Percentiles rank a stretch among this genome's conserved stretches.
Conservation (phyloP, 2,329 filamentous ascomycete genomes). For the Coniochaeta hoffmannii region DNA sequence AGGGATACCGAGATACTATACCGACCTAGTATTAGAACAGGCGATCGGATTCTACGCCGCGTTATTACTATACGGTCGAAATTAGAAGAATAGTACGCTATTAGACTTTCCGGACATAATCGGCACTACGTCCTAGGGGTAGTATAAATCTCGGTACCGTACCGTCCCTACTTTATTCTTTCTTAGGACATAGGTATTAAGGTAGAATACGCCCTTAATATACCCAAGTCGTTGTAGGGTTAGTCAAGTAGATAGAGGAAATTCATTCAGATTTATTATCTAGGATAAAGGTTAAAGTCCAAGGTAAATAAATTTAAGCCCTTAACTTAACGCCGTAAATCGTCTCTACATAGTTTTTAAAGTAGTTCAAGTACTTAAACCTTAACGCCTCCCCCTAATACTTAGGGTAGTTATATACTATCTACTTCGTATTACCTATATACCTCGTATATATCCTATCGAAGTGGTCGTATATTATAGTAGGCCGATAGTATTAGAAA, state of each 20-base stretch:
- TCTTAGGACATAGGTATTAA: background rate
- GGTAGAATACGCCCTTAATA: background rate
- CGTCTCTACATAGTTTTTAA: slow-evolving; percentile 6
- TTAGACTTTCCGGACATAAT: too few relatives aligned
- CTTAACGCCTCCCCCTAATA: background rate
- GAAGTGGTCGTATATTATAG: slow-evolving; percentile 4
- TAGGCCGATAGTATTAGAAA: slow-evolving; percentile 6
- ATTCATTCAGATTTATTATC: too few relatives aligned
- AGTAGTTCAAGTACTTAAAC: slow-evolving; percentile 6
- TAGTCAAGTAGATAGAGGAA: background rate
- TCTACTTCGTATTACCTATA: background rate
- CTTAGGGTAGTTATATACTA: background rate
- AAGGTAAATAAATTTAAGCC: background rate
- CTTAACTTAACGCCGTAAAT: background rate
- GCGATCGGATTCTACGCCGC: too few relatives aligned
- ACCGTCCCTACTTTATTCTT: background rate
- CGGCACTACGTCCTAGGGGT: background rate
- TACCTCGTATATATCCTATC: background rate
- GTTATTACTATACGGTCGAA: too few relatives aligned
- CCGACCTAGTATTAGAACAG: too few relatives aligned
- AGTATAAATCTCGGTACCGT: background rate
- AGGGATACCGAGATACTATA: too few relatives aligned
- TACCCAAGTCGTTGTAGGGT: background rate
- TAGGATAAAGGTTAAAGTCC: too few relatives aligned
- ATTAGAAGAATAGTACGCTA: too few relatives aligned